Base-by-base conservation (phyloP, 495 filamentous ascomycete genomes). In the Aspergillus asperescens region DNA sequence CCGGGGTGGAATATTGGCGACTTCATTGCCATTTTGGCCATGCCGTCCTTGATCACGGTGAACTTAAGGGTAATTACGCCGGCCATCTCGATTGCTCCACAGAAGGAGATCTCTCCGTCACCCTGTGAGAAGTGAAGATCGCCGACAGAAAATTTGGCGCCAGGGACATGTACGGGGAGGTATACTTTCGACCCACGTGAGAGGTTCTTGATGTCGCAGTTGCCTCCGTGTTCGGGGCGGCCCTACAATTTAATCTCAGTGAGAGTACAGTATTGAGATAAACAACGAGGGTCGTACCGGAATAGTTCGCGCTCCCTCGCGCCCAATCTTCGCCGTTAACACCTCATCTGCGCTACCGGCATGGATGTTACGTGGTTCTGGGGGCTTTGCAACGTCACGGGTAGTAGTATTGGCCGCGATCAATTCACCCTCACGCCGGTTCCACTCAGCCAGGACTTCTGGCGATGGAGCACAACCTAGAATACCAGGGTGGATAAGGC, bases 31-130 rank as follows among this genome's bases (percentile, higher is more conserved):
- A 96, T 67, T 28, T 86, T 79, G 32, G 76, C 75, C 62, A 95
- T 79, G 37, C 90, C 92, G 53, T 84, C 77, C 69, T 93, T 93
- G 76, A 97, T 83, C 9, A 97, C 83, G 40, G 77, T 83, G 75
- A 95, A 88, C 63, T 95, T 96, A 60, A 95, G 74, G 3, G 92
- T 97, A 56, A 97, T 94, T 13, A 90, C 71, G 16, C 92, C 92
- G 0, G 91, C 88, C 89, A 97, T 97, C 65, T 97, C 92, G 54
- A 97, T 97, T 8, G 91, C 92, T 12, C 92, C 92, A 61, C 92
- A 97, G 70, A 97, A 96, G 0, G 84, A 89, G 45, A 97, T 95
- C 67, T 97, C 92, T 4, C 92, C 92, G 63, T 95, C 90, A 19
- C 90, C 89, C 66, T 96, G 81, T 0, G 81, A 87, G 73, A 95